Conservation (phyloP, 306 rosid genomes). For the Gynostemma pentaphyllum region DNA sequence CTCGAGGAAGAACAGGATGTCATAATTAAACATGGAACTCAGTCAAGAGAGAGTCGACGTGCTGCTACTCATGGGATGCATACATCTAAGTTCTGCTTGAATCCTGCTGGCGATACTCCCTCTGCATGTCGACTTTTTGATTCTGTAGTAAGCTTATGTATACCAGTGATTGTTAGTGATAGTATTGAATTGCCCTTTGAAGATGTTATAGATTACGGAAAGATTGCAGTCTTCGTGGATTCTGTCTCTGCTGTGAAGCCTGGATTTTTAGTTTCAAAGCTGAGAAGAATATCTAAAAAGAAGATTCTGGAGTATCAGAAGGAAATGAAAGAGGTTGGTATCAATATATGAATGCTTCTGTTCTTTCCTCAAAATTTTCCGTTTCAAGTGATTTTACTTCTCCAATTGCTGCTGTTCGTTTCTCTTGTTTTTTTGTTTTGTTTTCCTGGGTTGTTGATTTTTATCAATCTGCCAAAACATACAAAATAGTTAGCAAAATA, state of each 20-base stretch:
- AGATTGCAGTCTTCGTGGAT: slow-evolving; percentile 75
- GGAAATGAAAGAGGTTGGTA: slow-evolving; percentile 68
- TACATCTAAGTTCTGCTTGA: slow-evolving; percentile 76
- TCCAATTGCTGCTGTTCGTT: not conserved
- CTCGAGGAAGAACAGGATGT: slow-evolving; percentile 68
- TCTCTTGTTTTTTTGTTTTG: not conserved
- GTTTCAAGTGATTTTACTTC: not conserved
- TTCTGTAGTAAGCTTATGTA: slow-evolving; percentile 83
- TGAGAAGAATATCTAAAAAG: slow-evolving; percentile 38
- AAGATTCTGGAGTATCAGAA: slow-evolving; percentile 69
- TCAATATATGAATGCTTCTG: not conserved
- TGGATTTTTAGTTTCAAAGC: slow-evolving; percentile 49
- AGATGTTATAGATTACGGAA: slow-evolving; percentile 75
- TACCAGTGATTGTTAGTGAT: slow-evolving; percentile 83
- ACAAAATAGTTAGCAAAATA: not conserved
- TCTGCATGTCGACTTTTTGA: slow-evolving; percentile 94
- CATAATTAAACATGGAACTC: slow-evolving; percentile 79
- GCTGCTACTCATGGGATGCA: slow-evolving; percentile 96
- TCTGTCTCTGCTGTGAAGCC: slow-evolving; percentile 50
- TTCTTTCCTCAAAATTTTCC: not conserved
- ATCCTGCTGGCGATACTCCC: slow-evolving; percentile 99
- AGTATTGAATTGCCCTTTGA: slow-evolving; percentile 86
- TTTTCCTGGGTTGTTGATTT: not conserved
- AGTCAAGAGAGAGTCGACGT: slow-evolving; percentile 79
- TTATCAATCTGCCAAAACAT: not conserved